Percentiles rank a stretch among this genome's conserved stretches.
Conservation (phyloP, 768 basidiomycete genomes). For the Lepiota brunneoincarnata region DNA sequence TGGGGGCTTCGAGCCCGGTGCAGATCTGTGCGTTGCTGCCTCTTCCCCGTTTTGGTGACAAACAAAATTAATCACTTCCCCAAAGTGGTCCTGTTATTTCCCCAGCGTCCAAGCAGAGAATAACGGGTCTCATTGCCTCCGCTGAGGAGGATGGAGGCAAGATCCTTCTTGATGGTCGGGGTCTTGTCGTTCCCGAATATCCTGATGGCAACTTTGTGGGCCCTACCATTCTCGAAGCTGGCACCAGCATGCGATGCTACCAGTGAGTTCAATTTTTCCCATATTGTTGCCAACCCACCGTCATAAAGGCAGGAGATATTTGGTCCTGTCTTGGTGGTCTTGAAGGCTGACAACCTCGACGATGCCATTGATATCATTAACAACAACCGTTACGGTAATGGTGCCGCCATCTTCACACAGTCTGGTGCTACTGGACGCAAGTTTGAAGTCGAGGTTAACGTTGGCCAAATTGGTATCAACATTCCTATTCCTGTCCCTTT, state of each 20-base stretch:
- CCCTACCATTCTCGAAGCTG: slow-evolving; percentile 84
- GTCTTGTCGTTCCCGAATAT: slow-evolving; percentile 64
- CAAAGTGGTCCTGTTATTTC: slow-evolving; percentile 77
- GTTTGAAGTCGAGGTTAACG: slow-evolving; percentile 85
- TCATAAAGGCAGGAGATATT: slow-evolving; percentile 84
- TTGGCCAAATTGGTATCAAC: slow-evolving; percentile 93
- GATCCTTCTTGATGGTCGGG: slow-evolving; percentile 85
- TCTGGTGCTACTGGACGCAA: slow-evolving; percentile 92
- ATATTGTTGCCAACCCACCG: neutral
- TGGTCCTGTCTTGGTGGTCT: slow-evolving; percentile 80
- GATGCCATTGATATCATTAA: slow-evolving; percentile 91
- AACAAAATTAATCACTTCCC: slow-evolving; percentile 4
- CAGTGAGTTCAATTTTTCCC: slow-evolving; percentile 46
- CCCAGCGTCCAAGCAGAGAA: slow-evolving; percentile 75
- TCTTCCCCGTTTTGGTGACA: neutral
- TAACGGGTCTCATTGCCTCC: slow-evolving; percentile 71
- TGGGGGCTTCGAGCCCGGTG: slow-evolving; percentile 85
- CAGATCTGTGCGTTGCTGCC: slow-evolving; percentile 62
- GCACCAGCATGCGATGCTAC: slow-evolving; percentile 85
- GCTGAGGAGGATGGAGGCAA: slow-evolving; percentile 79
- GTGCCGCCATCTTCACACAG: slow-evolving; percentile 94
- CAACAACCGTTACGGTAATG: slow-evolving; percentile 88
- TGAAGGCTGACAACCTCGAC: slow-evolving; percentile 81
- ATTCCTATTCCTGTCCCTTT: slow-evolving; percentile 89
- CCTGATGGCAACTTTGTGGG: slow-evolving; percentile 93